Base-by-base conservation (phyloP, 768 basidiomycete species). In the Pisolithus microcarpus region DNA sequence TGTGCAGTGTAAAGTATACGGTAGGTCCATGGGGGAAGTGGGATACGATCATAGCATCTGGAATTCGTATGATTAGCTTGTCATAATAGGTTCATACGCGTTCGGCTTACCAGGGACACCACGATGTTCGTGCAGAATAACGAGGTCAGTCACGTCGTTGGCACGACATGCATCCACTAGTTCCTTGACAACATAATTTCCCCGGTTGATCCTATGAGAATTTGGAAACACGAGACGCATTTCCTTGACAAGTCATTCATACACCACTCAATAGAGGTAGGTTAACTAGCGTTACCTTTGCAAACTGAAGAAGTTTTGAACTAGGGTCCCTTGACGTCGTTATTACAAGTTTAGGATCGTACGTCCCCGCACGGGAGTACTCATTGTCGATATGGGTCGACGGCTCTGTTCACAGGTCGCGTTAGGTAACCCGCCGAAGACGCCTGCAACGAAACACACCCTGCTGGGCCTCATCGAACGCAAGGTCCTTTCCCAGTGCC, bases 21-120 rank as follows among this genome's bases (percentile, higher is more conserved):
- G 93, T 95, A 4, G 92, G 92, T 5, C 92, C 92, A 59, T 99
- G 91, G 51, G 93, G 88, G 67, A 97, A 97, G 69, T 99, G 96
- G 3, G 90, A 91, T 43, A 94, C 80, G 56, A 96, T 92, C 77
- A 95, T 81, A 13, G 93, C 91, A 67, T 96, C 92, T 88, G 56
- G 4, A 39, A 50, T 39, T 37, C 31, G 13, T 15, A 42, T 19
- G 39, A 40, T 55, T 46, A 46, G 46, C 49, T 18, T 19, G 30
- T 19, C 11, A 8, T 7, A 4, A 19, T 5, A 43, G 38, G 42
- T 15, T 45, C 38, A 30, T 30, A 21, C 6, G 24, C 13, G 34
- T 16, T 37, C 6, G 34, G 45, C 74, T 48, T 37, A 86, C 88
- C 87, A 59, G 96, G 96, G 16, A 81, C 77, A 55, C 96, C 96